These are phyloP conservation scores for Usnea hakonensis DNA, from an alignment of 495 filamentous ascomycete species.

Conservation along the genomic window DNA sequence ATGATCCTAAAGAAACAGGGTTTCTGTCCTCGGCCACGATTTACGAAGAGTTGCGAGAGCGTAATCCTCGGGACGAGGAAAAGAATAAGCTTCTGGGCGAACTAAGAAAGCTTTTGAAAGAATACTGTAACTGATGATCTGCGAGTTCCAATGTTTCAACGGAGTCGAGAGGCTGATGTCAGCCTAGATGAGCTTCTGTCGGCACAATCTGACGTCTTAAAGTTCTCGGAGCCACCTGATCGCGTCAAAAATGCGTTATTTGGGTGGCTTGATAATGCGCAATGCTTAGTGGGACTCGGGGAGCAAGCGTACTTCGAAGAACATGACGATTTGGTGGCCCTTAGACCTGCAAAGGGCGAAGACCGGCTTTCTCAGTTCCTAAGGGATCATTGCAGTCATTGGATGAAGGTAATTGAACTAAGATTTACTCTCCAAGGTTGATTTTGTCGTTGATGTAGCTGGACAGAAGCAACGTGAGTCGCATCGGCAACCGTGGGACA, in stretches of 20 bases:
- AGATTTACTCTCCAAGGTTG: not conserved
- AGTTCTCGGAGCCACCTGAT: not conserved
- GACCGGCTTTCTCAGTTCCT: constrained; percentile 16
- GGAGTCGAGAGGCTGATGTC: not conserved
- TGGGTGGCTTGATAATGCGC: constrained; percentile 1
- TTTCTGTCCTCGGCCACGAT: constrained; percentile 8
- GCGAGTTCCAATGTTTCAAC: not conserved
- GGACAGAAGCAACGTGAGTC: not conserved
- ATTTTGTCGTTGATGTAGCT: not conserved
- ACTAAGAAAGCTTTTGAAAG: constrained; percentile 4
- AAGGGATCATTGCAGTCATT: constrained; percentile 13
- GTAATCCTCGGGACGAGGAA: constrained; percentile 4
- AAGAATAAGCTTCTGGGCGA: constrained; percentile 1
- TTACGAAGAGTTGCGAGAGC: constrained; percentile 6
- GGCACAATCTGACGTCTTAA: constrained; percentile 7
- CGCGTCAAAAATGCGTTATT: constrained; percentile 8
- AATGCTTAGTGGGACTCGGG: constrained; percentile 10
- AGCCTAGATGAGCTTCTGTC: constrained; percentile 8
- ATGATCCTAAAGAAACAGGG: constrained; percentile 3
- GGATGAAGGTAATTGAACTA: constrained; percentile 4
- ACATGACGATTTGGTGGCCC: constrained; percentile 9
- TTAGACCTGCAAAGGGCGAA: constrained; percentile 13
- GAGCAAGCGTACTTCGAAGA: constrained; percentile 9
- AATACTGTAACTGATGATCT: constrained; percentile 8
- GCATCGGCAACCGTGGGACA: constrained; percentile 4